These are phyloP conservation scores for Ocimum tenuiflorum DNA, from an alignment of 257 asterid genomes.

Conservation along the genomic window DNA sequence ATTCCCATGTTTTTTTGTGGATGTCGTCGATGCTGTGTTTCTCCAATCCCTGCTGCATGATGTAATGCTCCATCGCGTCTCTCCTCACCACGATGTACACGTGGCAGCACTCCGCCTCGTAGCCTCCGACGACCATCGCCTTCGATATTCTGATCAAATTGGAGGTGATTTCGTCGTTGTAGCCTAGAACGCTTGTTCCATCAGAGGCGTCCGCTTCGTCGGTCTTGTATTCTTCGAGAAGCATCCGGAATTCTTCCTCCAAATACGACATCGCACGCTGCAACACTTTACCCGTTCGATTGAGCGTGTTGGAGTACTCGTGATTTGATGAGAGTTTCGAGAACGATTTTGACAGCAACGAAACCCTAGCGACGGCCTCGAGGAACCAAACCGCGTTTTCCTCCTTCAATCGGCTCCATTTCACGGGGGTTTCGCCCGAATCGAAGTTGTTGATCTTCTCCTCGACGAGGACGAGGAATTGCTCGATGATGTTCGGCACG, in stretches of 20 bases:
- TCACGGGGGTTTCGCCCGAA: slow-evolving; percentile 31
- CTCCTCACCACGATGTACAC: slow-evolving; percentile 49
- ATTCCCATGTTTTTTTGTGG: slow-evolving; percentile 66
- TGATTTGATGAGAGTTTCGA: slow-evolving; percentile 36
- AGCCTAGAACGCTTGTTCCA: slow-evolving; percentile 24
- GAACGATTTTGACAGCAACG: slow-evolving; percentile 34
- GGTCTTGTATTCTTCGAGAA: slow-evolving; percentile 46
- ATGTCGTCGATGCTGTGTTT: slow-evolving; percentile 72
- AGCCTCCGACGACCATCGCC: slow-evolving; percentile 52
- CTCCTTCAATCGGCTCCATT: slow-evolving; percentile 40
- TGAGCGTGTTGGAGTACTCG: slow-evolving; percentile 53
- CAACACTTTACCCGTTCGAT: slow-evolving; percentile 48
- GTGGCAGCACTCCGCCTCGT: slow-evolving; percentile 61
- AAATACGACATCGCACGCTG: slow-evolving; percentile 64
- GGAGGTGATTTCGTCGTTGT: slow-evolving; percentile 35
- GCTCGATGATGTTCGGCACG: slow-evolving; percentile 57
- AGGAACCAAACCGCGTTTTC: slow-evolving; percentile 49
- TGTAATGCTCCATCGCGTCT: slow-evolving; percentile 51
- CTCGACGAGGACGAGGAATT: slow-evolving; percentile 59
- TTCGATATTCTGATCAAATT: slow-evolving; percentile 33
- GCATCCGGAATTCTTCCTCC: slow-evolving; percentile 64
- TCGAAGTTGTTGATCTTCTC: slow-evolving; percentile 50
- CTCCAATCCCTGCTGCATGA: slow-evolving; percentile 51
- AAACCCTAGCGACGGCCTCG: slow-evolving; percentile 32
- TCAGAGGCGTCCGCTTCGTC: slow-evolving; percentile 16